phyloP scores from a whole-genome alignment of 2,329 filamentous ascomycete species.

The Ascosphaera apis region DNA sequence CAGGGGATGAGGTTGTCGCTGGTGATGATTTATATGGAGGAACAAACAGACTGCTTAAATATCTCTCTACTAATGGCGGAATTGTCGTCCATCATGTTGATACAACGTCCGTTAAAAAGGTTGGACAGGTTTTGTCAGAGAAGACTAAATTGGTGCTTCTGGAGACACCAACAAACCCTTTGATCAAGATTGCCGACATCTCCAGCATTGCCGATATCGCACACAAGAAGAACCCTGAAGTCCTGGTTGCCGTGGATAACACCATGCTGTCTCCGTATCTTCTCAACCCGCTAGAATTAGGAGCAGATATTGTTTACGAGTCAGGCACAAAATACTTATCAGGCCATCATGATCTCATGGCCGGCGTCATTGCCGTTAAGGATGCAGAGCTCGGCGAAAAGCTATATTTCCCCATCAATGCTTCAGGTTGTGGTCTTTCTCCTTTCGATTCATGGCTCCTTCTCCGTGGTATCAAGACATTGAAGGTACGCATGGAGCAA shows the following conservation, averaged over 20 bases:
- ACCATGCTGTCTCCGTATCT: constrained; percentile 97
- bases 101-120: constrained; percentile 55
- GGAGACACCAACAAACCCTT: constrained; percentile 88
- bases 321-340: constrained; percentile 95
- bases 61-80: constrained; percentile 66
- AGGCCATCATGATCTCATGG: constrained; percentile 97
- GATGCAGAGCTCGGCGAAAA: constrained; percentile 60
- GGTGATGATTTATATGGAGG: constrained; percentile 94
- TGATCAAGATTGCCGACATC: constrained; percentile 96
- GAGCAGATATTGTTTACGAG: constrained; percentile 92
- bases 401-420: constrained; percentile 92
- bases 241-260: constrained; percentile 85
- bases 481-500: constrained; percentile 96
- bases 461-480: constrained; percentile 84
- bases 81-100: constrained; percentile 94
- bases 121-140: constrained; percentile 42
- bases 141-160: constrained; percentile 92
- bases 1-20: constrained; percentile 90
- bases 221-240: constrained; percentile 54
- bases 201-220: constrained; percentile 50
- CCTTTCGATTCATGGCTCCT: constrained; percentile 94
- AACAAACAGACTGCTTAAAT: constrained; percentile 80
- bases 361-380: constrained; percentile 84
- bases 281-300: constrained; percentile 77
- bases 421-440: constrained; percentile 77